Evolutionary conservation across 441 rosid species (phyloP).

Genomic region (Aquilaria agallochum): DNA sequence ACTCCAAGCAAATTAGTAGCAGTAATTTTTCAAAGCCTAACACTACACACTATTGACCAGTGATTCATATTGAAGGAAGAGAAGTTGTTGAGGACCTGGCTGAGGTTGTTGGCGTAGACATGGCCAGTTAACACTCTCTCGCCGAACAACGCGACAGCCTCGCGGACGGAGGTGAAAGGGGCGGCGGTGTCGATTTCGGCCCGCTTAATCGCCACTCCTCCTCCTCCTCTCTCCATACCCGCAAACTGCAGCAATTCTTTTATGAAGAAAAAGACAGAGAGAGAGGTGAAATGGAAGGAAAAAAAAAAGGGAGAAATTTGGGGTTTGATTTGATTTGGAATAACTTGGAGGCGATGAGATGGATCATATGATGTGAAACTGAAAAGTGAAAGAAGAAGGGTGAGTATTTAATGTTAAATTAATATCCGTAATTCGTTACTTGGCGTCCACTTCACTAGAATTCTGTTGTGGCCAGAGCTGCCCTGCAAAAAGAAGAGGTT

Average conservation of each 20-base stretch:
- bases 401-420: neutral
- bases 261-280: constrained; percentile 5
- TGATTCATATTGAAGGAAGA: too few relatives aligned
- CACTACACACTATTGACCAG: too few relatives aligned
- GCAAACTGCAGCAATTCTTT: neutral
- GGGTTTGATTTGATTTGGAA: too few relatives aligned
- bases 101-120: constrained; percentile 52
- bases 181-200: constrained; percentile 78
- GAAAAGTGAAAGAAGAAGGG: constrained; percentile 13
- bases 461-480: constrained; percentile 15
- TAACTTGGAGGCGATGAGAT: constrained; percentile 15
- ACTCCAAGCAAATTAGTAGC: too few relatives aligned
- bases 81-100: constrained; percentile 25
- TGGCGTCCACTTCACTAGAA: constrained; percentile 89
- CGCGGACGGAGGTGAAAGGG: constrained; percentile 81
- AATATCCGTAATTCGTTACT: constrained; percentile 52
- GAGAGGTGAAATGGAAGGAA: constrained; percentile 16
- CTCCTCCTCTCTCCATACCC: constrained; percentile 29
- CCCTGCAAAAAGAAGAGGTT: neutral
- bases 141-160: constrained; percentile 82
- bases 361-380: constrained; percentile 18
- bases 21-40: too few relatives aligned
- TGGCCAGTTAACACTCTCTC: constrained; percentile 72
- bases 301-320: neutral
- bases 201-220: constrained; percentile 34